Percentiles rank a stretch among this genome's conserved stretches.
Conservation (phyloP, 345 rosid species). For the Eucalyptus albens region DNA sequence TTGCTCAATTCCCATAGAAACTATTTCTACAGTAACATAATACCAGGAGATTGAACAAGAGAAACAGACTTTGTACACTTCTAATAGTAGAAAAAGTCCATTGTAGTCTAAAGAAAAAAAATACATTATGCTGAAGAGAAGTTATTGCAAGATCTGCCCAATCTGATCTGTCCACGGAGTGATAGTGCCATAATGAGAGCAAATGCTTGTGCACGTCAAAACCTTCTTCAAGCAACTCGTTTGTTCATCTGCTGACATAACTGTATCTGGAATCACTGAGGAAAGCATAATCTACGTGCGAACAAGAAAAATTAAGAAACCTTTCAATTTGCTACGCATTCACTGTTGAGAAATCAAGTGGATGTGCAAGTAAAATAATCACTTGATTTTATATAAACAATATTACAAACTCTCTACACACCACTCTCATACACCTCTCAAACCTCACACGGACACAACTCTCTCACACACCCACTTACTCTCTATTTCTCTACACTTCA, state of each 20-base stretch:
- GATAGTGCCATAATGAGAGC: slow-evolving; percentile 63
- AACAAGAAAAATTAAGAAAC: background rate
- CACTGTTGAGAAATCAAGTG: too few species aligned
- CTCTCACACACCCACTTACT: too few species aligned
- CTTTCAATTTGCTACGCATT: background rate
- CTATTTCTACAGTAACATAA: slow-evolving; percentile 45
- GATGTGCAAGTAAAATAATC: too few species aligned
- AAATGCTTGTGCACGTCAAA: slow-evolving; percentile 70
- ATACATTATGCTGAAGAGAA: slow-evolving; percentile 66
- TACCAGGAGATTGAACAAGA: slow-evolving; percentile 3
- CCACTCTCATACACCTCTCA: too few species aligned
- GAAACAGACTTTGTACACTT: background rate
- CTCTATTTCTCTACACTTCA: too few species aligned
- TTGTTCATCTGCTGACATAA: slow-evolving; percentile 66
- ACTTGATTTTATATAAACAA: too few species aligned
- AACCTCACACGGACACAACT: too few species aligned
- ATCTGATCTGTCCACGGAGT: slow-evolving; percentile 78
- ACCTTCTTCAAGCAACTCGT: slow-evolving; percentile 85
- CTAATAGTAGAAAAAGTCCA: background rate
- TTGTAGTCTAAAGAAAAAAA: background rate
- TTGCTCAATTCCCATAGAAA: slow-evolving; percentile 38
- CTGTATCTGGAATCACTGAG: slow-evolving; percentile 50
- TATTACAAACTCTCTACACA: too few species aligned
- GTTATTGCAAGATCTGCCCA: slow-evolving; percentile 65
- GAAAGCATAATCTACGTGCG: background rate